Evolutionary conservation across 306 rosid species (phyloP), one percentile per base, ranked within the genome.

Genomic region (Quercus glauca): DNA sequence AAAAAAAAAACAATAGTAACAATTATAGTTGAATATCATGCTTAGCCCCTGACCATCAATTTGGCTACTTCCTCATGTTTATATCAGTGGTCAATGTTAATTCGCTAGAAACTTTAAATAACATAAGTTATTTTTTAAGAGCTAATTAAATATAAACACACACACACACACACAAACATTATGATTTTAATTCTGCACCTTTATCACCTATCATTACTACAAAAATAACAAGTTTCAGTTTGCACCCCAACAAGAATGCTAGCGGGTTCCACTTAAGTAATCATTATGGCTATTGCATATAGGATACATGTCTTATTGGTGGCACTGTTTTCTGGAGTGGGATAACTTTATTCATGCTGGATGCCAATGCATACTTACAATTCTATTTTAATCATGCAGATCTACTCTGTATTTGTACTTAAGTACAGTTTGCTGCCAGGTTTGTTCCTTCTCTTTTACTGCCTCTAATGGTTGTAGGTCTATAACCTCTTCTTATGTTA

Each of bases 381-480:
- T 53, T 80, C 43, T 45, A 71, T 81, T 80, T 78, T 76, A 63
- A 45, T 71, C 74, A 77, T 87, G 81, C 96, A 94, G 97, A 75
- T 86, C 83, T 73, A 77, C 88, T 33, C 81, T 90, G 60, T 85
- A 75, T 86, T 80, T 88, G 79, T 89, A 84, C 76, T 60, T 82
- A 73, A 85, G 83, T 84, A 73, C 83, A 5, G 74, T 92, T 79
- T 76, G 76, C 75, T 89, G 89, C 78, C 93, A 92, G 97, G 92
- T 90, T 74, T 45, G 77, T 85, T 71, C 33, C 29, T 73, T 55
- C 76, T 37, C 5, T 21, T 5, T 17, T 15, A 4, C 45, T 2
- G 19, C 2, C 59, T 49, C 58, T 71, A 43, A 69, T 12, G 2
- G 15, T n/a, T 8, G 68, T 73, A 73, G 64, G 70, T 45, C 37